Evolutionary conservation across 768 basidiomycete species (phyloP).

Genomic region (Krasilnikovozyma curviuscula): DNA sequence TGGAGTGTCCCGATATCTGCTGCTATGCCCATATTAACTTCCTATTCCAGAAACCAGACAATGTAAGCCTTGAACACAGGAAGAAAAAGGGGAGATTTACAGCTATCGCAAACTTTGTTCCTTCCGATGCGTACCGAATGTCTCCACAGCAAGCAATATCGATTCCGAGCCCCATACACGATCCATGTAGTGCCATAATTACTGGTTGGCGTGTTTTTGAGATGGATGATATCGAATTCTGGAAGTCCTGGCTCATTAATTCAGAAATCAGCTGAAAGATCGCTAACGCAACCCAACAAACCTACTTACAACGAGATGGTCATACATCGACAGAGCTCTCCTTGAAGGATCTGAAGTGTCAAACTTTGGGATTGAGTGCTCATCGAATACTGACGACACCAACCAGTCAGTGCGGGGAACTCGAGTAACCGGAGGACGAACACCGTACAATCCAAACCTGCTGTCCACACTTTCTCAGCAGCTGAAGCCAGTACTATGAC

Average conservation of each 20-base stretch:
- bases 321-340: conserved; percentile 19
- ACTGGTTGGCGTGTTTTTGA: conserved; percentile 57
- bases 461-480: conserved; percentile 54
- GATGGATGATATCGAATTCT: conserved; percentile 47
- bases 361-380: background rate
- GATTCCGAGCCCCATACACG: conserved; percentile 49
- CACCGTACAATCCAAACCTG: conserved; percentile 54
- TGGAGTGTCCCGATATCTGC: conserved; percentile 75
- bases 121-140: conserved; percentile 44
- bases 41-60: conserved; percentile 31
- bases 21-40: conserved; percentile 70
- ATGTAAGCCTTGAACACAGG: background rate
- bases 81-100: conserved; percentile 26
- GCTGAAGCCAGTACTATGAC: conserved; percentile 53
- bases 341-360: conserved; percentile 18
- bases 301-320: conserved; percentile 29
- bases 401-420: background rate
- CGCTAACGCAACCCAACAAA: conserved; percentile 2
- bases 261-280: background rate
- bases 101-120: conserved; percentile 50
- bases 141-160: conserved; percentile 62
- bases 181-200: conserved; percentile 60
- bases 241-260: conserved; percentile 33
- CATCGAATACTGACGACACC: background rate
- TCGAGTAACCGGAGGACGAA: background rate